A percentile compares a stretch with the other conserved stretches of the same genome.
Evolutionary conservation across 495 filamentous ascomycete species (phyloP).

Genomic region (Hyaloscypha variabilis): DNA sequence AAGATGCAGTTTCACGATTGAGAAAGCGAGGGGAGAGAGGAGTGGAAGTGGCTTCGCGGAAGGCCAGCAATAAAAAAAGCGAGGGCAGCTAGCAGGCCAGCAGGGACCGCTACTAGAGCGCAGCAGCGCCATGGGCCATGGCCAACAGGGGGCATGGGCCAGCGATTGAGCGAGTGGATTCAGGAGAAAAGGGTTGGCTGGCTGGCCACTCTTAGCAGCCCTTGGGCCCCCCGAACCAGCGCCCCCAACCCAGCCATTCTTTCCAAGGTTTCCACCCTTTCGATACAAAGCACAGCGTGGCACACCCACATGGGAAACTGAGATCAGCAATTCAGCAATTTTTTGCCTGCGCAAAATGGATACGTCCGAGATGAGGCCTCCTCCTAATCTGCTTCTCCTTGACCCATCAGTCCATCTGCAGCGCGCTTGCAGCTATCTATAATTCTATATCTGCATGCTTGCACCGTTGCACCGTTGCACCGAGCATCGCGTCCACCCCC

Average conservation of each 20-base stretch:
- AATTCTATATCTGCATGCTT: too few species aligned
- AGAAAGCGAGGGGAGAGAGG: background rate
- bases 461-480: too few species aligned
- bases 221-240: too few species aligned
- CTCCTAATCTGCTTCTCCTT: too few species aligned
- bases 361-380: background rate
- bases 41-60: conserved; percentile 19
- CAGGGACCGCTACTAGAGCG: background rate
- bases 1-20: conserved; percentile 1
- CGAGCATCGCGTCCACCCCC: too few species aligned
- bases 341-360: conserved; percentile 1
- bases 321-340: background rate
- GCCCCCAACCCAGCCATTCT: background rate
- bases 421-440: too few species aligned
- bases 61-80: conserved; percentile 12
- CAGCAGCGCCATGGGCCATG: background rate
- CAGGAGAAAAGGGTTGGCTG: conserved; percentile 18
- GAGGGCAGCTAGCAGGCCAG: background rate
- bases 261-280: background rate
- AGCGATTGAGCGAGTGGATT: background rate
- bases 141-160: too few species aligned
- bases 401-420: too few species aligned
- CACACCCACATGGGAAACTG: background rate
- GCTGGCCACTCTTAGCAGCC: too few species aligned
- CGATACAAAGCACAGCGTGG: background rate